A percentile compares a stretch with the other conserved stretches of the same genome.
Evolutionary conservation across 2,329 filamentous ascomycete genomes (phyloP).

Genomic region (Diplocarpon rosae): DNA sequence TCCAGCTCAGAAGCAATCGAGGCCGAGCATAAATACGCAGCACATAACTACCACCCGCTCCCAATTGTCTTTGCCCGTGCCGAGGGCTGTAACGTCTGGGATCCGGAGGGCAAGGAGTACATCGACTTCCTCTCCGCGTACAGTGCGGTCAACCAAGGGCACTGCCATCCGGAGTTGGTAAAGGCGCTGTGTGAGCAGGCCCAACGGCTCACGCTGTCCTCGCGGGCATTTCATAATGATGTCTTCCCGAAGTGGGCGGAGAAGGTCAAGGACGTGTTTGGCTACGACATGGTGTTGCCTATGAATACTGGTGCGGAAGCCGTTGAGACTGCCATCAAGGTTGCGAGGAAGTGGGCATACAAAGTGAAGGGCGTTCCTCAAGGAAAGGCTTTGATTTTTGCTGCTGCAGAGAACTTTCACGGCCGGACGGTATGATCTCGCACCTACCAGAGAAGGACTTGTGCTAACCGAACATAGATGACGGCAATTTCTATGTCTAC

Average conservation of each 20-base stretch:
- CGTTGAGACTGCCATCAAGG: constrained; percentile 90
- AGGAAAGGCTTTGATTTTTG: constrained; percentile 75
- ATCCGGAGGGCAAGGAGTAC: constrained; percentile 90
- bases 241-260: constrained; percentile 94
- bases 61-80: constrained; percentile 87
- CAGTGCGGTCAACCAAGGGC: constrained; percentile 94
- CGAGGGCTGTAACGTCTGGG: constrained; percentile 83
- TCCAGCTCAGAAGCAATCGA: constrained; percentile 73
- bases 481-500: constrained; percentile 91
- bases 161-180: constrained; percentile 93
- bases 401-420: constrained; percentile 88
- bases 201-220: constrained; percentile 78
- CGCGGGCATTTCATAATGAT: constrained; percentile 94
- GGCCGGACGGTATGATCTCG: constrained; percentile 65
- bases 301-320: constrained; percentile 98
- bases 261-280: constrained; percentile 79
- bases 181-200: constrained; percentile 86
- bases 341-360: constrained; percentile 96
- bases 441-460: too few relatives aligned
- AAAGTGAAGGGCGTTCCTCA: constrained; percentile 85
- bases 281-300: constrained; percentile 94
- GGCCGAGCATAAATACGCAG: constrained; percentile 72
- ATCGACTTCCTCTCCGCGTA: constrained; percentile 97
- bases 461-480: constrained; percentile 39
- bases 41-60: constrained; percentile 97